Evolutionary conservation across 2,329 filamentous ascomycete species (phyloP).

Genomic region (Monilinia vaccinii-corymbosi): DNA sequence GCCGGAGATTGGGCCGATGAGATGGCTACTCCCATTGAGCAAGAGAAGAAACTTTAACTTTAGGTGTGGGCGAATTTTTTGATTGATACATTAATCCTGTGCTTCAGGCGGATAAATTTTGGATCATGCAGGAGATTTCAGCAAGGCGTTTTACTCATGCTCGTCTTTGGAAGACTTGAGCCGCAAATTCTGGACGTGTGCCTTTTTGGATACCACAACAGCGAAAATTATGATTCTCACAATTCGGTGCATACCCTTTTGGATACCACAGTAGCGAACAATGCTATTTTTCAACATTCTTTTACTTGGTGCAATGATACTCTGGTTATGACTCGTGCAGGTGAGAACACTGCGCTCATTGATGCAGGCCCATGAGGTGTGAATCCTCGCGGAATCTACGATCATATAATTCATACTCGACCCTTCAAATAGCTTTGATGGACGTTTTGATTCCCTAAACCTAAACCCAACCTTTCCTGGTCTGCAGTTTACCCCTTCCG

Average conservation of each 20-base stretch:
- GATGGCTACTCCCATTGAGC: conserved; percentile 25
- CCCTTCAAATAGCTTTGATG: no score
- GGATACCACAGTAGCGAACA: background rate
- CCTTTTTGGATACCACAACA: background rate
- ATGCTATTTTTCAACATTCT: background rate
- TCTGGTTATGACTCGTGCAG: background rate
- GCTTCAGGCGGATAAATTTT: background rate
- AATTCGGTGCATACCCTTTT: background rate
- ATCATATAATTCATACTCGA: no score
- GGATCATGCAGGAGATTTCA: background rate
- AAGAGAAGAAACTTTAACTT: conserved; percentile 14
- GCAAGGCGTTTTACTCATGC: background rate
- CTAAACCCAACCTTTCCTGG: no score
- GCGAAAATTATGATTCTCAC: background rate
- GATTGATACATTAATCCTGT: background rate
- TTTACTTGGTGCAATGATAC: background rate
- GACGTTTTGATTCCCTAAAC: no score
- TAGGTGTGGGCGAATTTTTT: background rate
- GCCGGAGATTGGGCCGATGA: conserved; percentile 26
- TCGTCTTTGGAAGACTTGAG: conserved; percentile 1
- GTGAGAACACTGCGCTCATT: no score
- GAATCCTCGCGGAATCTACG: no score
- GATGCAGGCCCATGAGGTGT: no score
- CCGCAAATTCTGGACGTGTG: background rate
- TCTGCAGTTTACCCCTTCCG: background rate